phyloP scores from a whole-genome alignment of 2,329 filamentous ascomycete genomes.

The Apiospora arundinis region DNA sequence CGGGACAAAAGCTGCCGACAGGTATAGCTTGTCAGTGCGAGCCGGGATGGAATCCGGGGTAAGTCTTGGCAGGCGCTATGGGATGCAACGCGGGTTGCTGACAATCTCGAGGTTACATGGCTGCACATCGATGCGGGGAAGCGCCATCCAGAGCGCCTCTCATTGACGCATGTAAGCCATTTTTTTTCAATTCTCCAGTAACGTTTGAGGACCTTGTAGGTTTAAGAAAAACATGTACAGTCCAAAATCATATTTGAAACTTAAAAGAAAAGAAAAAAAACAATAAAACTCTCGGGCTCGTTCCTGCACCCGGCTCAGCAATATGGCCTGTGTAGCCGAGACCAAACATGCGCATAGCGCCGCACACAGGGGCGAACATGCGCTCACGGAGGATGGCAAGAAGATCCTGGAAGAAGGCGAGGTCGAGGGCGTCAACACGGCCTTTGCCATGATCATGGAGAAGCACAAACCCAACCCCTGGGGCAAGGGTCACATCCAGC shows the following conservation, averaged over 20 bases:
- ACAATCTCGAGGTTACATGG: neutral
- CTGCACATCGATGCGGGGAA: neutral
- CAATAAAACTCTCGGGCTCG: neutral
- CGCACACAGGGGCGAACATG: neutral
- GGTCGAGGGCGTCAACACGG: slow-evolving; percentile 36
- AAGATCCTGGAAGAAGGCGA: neutral
- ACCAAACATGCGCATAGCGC: neutral
- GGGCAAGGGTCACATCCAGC: slow-evolving; percentile 38
- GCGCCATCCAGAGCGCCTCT: too few species aligned
- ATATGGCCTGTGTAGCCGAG: neutral
- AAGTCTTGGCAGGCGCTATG: neutral
- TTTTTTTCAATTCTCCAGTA: too few species aligned
- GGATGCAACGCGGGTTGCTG: neutral
- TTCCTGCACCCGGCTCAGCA: neutral
- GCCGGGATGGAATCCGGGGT: neutral
- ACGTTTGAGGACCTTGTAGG: neutral
- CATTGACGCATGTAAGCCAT: neutral
- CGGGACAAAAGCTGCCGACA: neutral
- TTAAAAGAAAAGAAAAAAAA: too few species aligned
- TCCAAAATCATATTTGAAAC: neutral
- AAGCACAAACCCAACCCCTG: slow-evolving; percentile 38
- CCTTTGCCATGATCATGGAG: slow-evolving; percentile 42
- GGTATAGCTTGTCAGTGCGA: neutral
- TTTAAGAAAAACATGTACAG: neutral
- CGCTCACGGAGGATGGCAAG: neutral